phyloP scores from a whole-genome alignment of 805 yeast species.

The Candida sakaeoensis region DNA sequence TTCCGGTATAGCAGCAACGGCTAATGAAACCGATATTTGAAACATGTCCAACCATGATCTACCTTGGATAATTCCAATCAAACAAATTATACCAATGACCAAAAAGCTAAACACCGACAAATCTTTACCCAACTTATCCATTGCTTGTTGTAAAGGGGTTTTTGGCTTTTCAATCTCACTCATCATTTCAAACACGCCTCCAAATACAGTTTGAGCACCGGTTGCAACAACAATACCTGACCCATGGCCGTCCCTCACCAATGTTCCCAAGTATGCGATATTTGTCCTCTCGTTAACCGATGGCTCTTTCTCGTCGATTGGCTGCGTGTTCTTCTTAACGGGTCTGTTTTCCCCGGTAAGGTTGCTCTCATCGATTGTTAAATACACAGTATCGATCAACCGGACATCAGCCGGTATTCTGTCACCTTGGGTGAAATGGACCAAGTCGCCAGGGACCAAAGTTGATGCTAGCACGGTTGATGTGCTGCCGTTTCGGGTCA shows the following conservation, averaged over 20 bases:
- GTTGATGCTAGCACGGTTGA: constrained; percentile 81
- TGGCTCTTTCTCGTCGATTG: constrained; percentile 31
- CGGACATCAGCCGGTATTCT: constrained; percentile 95
- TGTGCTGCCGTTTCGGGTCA: constrained; percentile 76
- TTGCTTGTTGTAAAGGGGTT: constrained; percentile 91
- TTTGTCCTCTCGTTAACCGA: constrained; percentile 68
- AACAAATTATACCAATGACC: constrained; percentile 86
- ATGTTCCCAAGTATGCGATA: constrained; percentile 95
- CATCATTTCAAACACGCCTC: constrained; percentile 94
- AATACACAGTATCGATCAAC: constrained; percentile 70
- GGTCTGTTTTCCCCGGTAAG: constrained; percentile 95
- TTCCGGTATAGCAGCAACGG: constrained; percentile 99
- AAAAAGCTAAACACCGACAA: constrained; percentile 79
- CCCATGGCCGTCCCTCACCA: constrained; percentile 95
- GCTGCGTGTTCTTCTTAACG: constrained; percentile 58
- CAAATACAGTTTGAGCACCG: constrained; percentile 86
- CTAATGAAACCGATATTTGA: constrained; percentile 93
- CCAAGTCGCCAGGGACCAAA: constrained; percentile 94
- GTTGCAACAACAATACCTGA: constrained; percentile 91
- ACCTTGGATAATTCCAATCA: constrained; percentile 88
- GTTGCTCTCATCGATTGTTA: constrained; percentile 88
- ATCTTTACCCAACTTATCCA: constrained; percentile 94
- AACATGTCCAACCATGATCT: constrained; percentile 97
- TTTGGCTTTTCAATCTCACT: constrained; percentile 92
- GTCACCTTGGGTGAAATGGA: constrained; percentile 87